Conservation (phyloP, 805 yeast species). For the Myxozyma udenii region DNA sequence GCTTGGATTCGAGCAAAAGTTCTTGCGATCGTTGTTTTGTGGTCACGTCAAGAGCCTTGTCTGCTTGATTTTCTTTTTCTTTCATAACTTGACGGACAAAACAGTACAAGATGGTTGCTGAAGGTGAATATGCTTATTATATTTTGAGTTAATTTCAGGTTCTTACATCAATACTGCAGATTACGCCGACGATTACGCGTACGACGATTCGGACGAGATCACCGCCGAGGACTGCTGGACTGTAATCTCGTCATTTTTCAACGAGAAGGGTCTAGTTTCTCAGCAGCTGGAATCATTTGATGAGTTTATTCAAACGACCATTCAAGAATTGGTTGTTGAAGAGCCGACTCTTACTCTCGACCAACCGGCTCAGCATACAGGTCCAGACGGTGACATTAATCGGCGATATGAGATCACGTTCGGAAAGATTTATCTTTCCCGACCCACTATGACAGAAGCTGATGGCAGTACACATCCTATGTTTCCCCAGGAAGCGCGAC, state of each 20-base stretch:
- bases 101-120: constrained; percentile 22
- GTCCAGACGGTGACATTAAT: constrained; percentile 83
- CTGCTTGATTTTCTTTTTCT: too few relatives aligned
- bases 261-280: constrained; percentile 93
- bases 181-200: constrained; percentile 59
- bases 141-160: background rate
- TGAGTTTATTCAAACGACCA: constrained; percentile 93
- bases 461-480: constrained; percentile 99
- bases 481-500: constrained; percentile 97
- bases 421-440: constrained; percentile 93
- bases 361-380: constrained; percentile 95
- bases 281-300: constrained; percentile 98
- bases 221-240: constrained; percentile 99
- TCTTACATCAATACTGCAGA: constrained; percentile 5
- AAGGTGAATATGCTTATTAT: constrained; percentile 7
- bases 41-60: too few relatives aligned
- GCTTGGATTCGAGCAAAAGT: too few relatives aligned
- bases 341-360: constrained; percentile 91
- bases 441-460: constrained; percentile 98
- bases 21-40: too few relatives aligned
- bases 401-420: constrained; percentile 94
- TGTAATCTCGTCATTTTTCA: constrained; percentile 92
- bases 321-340: constrained; percentile 95
- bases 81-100: too few relatives aligned
- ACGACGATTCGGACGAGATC: constrained; percentile 68